Evolutionary conservation across 805 yeast species (phyloP), one percentile per base, ranked within the genome.

Genomic region (Saccharomycopsis sp.): DNA sequence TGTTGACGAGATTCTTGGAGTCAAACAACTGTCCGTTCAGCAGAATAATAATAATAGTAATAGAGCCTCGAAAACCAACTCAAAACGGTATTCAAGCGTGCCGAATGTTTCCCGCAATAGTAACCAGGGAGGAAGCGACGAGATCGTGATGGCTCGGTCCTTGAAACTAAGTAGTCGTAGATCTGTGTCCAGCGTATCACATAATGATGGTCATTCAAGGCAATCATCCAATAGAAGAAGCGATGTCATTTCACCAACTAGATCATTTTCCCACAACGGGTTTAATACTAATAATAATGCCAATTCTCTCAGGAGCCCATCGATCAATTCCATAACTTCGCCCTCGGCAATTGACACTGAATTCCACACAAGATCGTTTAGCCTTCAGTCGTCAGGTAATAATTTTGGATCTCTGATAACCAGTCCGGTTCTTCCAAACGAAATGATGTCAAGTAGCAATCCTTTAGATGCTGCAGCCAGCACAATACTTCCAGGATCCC

Each of bases 341-440:
- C 62, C 59, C n/a, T 24, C 20, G 17, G 23, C 49, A 9, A 42
- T 14, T n/a, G 49, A 49, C 2, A 8, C 47, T 7, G 58, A 60
- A 29, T 55, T 60, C 20, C 56, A 58, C 2, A 55, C 54, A 14
- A 35, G 62, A 55, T 47, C 60, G 7, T 61, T 61, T 54, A 58
- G 62, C 44, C 55, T 61, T 44, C 51, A 44, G 59, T 23, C 17
- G 14, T 23, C 47, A 3, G 15, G 14, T 3, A 22, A 22, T 20
- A 54, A 54, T n/a, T 47, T 53, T n/a, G 53, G 50, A 25, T 50
- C 57, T 23, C 8, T 58, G 12, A 55, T 44, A 17, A 44, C 49
- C 8, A 12, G 20, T 17, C 49, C 49, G 19, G 49, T 44, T 8
- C 22, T 44, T 5, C 49, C 49, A 7, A 44, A 17, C 17, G 53